Base-by-base conservation (phyloP, 176 grass and related monocot species). In the Eremochloa ophiuroides region DNA sequence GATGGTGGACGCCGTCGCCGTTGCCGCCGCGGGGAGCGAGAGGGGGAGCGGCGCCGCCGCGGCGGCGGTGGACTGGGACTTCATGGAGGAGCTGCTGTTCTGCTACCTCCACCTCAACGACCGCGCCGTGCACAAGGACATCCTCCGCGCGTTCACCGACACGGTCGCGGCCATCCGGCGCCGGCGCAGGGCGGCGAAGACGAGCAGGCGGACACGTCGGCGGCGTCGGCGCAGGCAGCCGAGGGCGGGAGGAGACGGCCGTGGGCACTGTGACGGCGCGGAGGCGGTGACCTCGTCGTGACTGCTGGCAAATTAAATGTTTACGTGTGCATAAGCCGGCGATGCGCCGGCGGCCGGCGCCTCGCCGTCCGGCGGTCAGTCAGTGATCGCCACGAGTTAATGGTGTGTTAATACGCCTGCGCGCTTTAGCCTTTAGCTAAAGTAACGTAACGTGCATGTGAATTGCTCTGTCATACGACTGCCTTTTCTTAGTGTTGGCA, bases 21-120 rank as follows among this genome's bases (percentile, higher is more conserved):
- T n/a, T n/a, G n/a, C n/a, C 73, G 70, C 50, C 50, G 28, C 42
- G 3, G 53, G 2, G 3, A 15, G 0, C 28, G 29, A 4, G 6
- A 44, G 6, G 50, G 62, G 23, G 4, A 48, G 25, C 63, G 62
- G 25, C 59, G 7, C 20, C 10, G 22, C 13, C 22, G 20, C 73
- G 56, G 25, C 79, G 59, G 67, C 48, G 39, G 86, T 83, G 58
- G 80, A 88, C 60, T 90, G 88, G 83, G 79, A 79, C 29, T 78
- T 90, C 67, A 83, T 90, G 88, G 74, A 90, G 83, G 88, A 90
- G 83, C 58, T 90, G n/a, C 79, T 90, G 5, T 82, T 82, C 66
- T 90, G 83, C 83, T 90, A 82, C 79, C 83, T 90, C 42, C 69
- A 42, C 74, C 78, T 90, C 66, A 90, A 90, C 83, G 79, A 90